Evolutionary conservation across 192 early-diverging fungal species (phyloP).

Genomic region (Geosiphon pyriformis): DNA sequence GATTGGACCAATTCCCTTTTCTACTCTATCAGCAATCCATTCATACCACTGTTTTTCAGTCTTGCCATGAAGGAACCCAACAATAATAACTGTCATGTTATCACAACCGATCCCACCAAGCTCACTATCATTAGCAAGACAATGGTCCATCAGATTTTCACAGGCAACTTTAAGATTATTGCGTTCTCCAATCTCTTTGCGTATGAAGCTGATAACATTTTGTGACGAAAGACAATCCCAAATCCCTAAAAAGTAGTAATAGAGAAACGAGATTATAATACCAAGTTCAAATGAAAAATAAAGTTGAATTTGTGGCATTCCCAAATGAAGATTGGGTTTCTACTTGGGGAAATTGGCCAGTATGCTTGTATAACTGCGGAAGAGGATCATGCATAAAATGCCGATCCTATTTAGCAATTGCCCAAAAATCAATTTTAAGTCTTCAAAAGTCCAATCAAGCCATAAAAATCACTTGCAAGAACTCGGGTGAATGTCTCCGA

Average conservation of each 20-base stretch:
- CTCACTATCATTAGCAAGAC: constrained; percentile 84
- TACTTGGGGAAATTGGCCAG: no score
- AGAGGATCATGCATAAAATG: no score
- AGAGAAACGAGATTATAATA: no score
- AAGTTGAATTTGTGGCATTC: no score
- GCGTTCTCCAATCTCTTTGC: constrained; percentile 30
- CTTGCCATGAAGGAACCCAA: constrained; percentile 77
- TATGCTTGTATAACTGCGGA: no score
- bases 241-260: constrained; percentile 63
- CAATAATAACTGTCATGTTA: constrained; percentile 97
- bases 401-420: no score
- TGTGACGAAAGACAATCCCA: constrained; percentile 97
- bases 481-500: no score
- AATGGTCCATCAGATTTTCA: constrained; percentile 88
- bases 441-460: no score
- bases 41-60: constrained; percentile 74
- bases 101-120: constrained; percentile 94
- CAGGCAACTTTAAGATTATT: constrained; percentile 51
- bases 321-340: no score
- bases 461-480: no score
- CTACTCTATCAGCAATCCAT: constrained; percentile 32
- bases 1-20: constrained; percentile 25
- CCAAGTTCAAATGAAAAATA: no score
- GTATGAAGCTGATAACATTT: constrained; percentile 83
- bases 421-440: no score